Evolutionary conservation across 805 yeast species (phyloP).

Genomic region (Hermanozyma aechmeae): DNA sequence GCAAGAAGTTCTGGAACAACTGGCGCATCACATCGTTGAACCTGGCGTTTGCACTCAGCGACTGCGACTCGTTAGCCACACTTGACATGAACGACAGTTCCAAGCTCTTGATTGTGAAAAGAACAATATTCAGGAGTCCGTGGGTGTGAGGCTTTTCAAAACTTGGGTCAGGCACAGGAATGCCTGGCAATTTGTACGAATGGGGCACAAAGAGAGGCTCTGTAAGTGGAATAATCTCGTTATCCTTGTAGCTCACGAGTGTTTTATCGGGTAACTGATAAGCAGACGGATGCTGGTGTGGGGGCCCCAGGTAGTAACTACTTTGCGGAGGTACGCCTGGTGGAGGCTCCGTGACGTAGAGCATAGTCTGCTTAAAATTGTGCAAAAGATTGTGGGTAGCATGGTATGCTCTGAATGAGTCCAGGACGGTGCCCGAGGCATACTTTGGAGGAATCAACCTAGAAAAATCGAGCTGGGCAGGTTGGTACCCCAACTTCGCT

Average conservation of each 20-base stretch:
- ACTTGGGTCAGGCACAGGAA: constrained; percentile 22
- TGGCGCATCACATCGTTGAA: constrained; percentile 31
- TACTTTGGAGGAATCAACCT: constrained; percentile 8
- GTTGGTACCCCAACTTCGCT: constrained; percentile 15
- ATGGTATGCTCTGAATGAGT: constrained; percentile 28
- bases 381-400: constrained; percentile 24
- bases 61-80: constrained; percentile 11
- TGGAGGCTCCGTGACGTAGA: constrained; percentile 15
- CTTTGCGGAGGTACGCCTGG: constrained; percentile 8
- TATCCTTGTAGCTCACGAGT: constrained; percentile 17
- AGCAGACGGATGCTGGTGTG: constrained; percentile 8
- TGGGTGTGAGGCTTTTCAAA: constrained; percentile 39
- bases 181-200: constrained; percentile 34
- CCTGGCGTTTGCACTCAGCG: constrained; percentile 18
- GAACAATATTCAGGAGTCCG: constrained; percentile 34
- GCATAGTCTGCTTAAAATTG: constrained; percentile 26
- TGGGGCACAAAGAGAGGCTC: constrained; percentile 70
- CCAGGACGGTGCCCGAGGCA: constrained; percentile 2
- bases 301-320: constrained; percentile 16
- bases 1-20: constrained; percentile 35
- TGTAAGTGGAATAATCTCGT: constrained; percentile 45
- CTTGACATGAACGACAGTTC: constrained; percentile 23
- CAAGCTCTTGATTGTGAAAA: constrained; percentile 25
- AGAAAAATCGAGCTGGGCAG: constrained; percentile 7
- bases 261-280: constrained; percentile 56